Conservation (phyloP, 805 yeast genomes). For the Teunomyces pallodes region DNA sequence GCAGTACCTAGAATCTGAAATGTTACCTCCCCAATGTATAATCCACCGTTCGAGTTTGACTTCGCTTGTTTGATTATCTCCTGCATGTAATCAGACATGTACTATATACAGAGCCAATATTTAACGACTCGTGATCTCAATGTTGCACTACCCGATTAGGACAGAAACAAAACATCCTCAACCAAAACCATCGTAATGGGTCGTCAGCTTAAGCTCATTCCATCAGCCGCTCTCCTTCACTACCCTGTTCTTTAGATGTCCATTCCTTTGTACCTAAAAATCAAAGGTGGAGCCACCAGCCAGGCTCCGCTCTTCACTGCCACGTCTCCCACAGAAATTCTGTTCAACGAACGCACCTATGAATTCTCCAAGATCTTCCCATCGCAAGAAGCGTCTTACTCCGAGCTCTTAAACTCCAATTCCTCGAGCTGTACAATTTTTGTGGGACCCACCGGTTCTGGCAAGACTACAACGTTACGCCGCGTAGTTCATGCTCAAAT, state of each 20-base stretch:
- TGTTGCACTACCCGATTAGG: background rate
- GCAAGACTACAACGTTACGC: constrained; percentile 29
- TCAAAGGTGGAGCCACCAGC: constrained; percentile 15
- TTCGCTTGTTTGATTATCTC: too few species aligned
- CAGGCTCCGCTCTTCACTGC: constrained; percentile 9
- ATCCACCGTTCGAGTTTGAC: too few species aligned
- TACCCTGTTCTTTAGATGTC: constrained; percentile 4
- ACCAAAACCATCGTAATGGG: background rate
- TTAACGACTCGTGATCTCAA: too few species aligned
- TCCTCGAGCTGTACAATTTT: constrained; percentile 15
- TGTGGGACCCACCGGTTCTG: constrained; percentile 32
- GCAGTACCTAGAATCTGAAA: too few species aligned
- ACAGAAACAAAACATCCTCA: background rate
- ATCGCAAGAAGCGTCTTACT: constrained; percentile 4
- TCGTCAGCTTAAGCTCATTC: background rate
- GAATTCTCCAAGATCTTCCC: constrained; percentile 20
- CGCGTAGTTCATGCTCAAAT: constrained; percentile 16
- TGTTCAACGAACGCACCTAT: constrained; percentile 18
- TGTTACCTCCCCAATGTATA: too few species aligned
- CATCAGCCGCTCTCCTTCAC: background rate
- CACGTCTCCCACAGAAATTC: constrained; percentile 13
- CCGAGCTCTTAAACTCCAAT: constrained; percentile 8
- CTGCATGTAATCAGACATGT: too few species aligned
- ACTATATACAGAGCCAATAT: too few species aligned
- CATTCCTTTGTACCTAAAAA: constrained; percentile 26